Percentiles rank a stretch among this genome's conserved stretches.
Evolutionary conservation across 139 green algal genomes (phyloP).

Genomic region (Microglena sp.): DNA sequence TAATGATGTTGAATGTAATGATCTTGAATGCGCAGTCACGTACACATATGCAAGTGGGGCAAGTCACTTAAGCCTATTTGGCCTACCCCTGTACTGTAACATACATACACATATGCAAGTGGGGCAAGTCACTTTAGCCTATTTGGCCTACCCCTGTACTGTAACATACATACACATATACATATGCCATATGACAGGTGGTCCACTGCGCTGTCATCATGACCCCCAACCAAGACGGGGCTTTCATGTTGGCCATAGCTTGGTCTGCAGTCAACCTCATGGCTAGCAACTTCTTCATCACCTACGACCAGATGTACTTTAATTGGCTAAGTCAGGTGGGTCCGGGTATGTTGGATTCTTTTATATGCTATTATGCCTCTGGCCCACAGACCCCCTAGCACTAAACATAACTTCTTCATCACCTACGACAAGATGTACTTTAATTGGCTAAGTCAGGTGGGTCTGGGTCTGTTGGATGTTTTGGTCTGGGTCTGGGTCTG

Average conservation of each 20-base stretch:
- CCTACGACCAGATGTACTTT: conserved; percentile 22
- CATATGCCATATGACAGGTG: no score
- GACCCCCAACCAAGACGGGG: conserved; percentile 28
- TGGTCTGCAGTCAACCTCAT: conserved; percentile 59
- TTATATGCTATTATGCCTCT: no score
- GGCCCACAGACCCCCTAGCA: no score
- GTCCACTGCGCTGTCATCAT: conserved; percentile 10
- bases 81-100: no score
- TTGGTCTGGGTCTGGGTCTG: neutral
- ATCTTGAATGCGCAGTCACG: neutral
- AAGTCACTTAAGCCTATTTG: no score
- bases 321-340: conserved; percentile 5
- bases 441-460: conserved; percentile 3
- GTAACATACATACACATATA: no score
- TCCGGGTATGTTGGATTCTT: neutral
- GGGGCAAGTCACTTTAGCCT: no score
- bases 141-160: no score
- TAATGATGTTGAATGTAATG: neutral
- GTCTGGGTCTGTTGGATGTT: neutral
- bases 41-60: neutral
- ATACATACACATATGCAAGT: no score
- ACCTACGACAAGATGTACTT: conserved; percentile 24
- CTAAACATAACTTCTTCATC: conserved; percentile 43
- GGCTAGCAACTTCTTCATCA: conserved; percentile 50
- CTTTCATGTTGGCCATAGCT: conserved; percentile 56